Conservation (phyloP, 176 grass and related monocot species). For the Aegilops sharonensis region DNA sequence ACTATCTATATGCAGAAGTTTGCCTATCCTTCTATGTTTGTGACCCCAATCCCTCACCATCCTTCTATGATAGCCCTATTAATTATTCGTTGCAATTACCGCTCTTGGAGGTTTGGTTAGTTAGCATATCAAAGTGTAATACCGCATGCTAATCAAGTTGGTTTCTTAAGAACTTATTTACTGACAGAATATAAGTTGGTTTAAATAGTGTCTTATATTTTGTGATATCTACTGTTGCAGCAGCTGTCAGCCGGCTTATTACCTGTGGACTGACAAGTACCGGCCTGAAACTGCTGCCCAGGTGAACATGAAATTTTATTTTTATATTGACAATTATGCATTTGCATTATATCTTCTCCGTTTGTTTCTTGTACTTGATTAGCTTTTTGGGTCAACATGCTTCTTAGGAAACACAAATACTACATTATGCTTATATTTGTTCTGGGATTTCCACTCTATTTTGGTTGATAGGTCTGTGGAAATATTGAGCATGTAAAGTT, state of each 20-base stretch:
- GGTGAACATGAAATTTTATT: constrained; percentile 50
- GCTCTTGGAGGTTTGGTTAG: not conserved
- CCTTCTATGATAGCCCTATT: not conserved
- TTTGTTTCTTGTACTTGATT: constrained; percentile 22
- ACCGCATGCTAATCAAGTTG: not conserved
- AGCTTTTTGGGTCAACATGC: not conserved
- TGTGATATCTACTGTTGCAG: constrained; percentile 14
- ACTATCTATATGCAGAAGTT: constrained; percentile 9
- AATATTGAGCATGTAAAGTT: constrained; percentile 66
- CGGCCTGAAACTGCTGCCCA: constrained; percentile 73
- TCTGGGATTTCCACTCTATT: constrained; percentile 21
- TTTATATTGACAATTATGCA: constrained; percentile 15
- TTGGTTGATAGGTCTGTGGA: constrained; percentile 79
- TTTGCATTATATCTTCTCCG: constrained; percentile 12
- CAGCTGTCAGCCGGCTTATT: constrained; percentile 48
- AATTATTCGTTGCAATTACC: not conserved
- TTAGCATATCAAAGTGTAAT: not conserved
- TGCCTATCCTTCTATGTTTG: not conserved
- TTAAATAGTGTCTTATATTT: not conserved
- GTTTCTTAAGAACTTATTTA: not conserved
- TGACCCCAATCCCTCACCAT: not conserved
- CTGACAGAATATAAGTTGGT: not conserved
- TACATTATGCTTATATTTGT: constrained; percentile 15
- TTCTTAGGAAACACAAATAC: not conserved
- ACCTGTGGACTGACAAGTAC: constrained; percentile 89